Conservation (phyloP, 768 basidiomycete genomes). For the Chalciporus chontae region DNA sequence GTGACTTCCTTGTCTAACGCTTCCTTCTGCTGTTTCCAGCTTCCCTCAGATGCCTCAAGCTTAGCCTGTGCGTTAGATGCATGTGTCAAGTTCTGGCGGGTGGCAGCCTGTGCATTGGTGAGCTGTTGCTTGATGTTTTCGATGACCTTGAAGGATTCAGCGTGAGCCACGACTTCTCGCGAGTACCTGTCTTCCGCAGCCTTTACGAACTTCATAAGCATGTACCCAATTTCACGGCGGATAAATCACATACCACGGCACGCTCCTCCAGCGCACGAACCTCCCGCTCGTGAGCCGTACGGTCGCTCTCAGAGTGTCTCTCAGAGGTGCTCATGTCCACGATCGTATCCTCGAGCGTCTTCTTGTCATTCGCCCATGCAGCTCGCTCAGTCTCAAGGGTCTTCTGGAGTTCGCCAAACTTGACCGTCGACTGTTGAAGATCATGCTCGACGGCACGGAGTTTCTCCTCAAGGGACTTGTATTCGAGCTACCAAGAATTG, state of each 20-base stretch:
- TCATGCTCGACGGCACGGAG: conserved; percentile 54
- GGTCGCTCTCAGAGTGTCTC: conserved; percentile 60
- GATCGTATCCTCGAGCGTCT: conserved; percentile 76
- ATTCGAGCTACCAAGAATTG: conserved; percentile 49
- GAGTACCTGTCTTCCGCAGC: conserved; percentile 80
- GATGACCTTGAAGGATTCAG: conserved; percentile 75
- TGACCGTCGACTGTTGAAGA: conserved; percentile 42
- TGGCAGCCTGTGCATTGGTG: conserved; percentile 43
- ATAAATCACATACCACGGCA: conserved; percentile 47
- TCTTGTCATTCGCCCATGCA: conserved; percentile 77
- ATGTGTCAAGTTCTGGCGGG: conserved; percentile 55
- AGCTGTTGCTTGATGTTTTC: conserved; percentile 65
- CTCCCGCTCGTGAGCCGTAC: conserved; percentile 58
- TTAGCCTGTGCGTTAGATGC: conserved; percentile 77
- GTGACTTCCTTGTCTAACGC: conserved; percentile 73
- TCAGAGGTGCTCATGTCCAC: conserved; percentile 77
- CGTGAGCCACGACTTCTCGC: conserved; percentile 79
- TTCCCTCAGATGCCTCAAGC: conserved; percentile 63
- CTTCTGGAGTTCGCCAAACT: conserved; percentile 57
- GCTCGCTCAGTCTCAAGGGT: conserved; percentile 65
- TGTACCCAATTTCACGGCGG: neutral
- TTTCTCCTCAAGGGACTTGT: conserved; percentile 59
- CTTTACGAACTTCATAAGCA: conserved; percentile 26
- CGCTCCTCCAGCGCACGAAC: conserved; percentile 67
- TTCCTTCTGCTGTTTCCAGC: conserved; percentile 79